phyloP scores from a whole-genome alignment of 345 rosid species.

The Eucalyptus erythrocorys region DNA sequence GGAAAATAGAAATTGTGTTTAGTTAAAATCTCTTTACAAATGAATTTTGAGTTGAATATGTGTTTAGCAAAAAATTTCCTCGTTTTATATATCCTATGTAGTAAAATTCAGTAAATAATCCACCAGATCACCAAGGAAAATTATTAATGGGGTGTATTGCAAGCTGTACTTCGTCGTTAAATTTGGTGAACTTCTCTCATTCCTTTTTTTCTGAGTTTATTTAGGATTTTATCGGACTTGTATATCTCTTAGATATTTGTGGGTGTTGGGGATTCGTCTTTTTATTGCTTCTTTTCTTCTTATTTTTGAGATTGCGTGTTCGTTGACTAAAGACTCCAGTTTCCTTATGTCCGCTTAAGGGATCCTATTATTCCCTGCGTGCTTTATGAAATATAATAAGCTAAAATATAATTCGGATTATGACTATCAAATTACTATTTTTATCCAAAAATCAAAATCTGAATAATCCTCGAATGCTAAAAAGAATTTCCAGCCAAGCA shows the following conservation, averaged over 20 bases:
- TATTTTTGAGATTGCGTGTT: neutral
- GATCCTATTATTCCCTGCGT: neutral
- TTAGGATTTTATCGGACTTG: neutral
- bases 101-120: neutral
- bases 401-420: neutral
- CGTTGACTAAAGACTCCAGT: too few relatives aligned
- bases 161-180: neutral
- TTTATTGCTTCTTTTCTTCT: neutral
- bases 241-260: neutral
- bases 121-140: neutral
- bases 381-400: neutral
- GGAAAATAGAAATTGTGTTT: too few relatives aligned
- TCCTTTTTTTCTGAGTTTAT: neutral
- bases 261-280: neutral
- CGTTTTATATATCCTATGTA: neutral
- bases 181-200: neutral
- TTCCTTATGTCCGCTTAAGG: too few relatives aligned
- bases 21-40: too few relatives aligned
- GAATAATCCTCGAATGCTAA: neutral
- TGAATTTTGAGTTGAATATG: too few relatives aligned
- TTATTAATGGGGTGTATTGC: neutral
- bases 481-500: neutral
- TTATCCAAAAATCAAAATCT: neutral
- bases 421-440: neutral
- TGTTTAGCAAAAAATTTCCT: neutral